These are phyloP conservation scores for Spathaspora hagerdaliae DNA, from an alignment of 805 yeast species.

Conservation along the genomic window DNA sequence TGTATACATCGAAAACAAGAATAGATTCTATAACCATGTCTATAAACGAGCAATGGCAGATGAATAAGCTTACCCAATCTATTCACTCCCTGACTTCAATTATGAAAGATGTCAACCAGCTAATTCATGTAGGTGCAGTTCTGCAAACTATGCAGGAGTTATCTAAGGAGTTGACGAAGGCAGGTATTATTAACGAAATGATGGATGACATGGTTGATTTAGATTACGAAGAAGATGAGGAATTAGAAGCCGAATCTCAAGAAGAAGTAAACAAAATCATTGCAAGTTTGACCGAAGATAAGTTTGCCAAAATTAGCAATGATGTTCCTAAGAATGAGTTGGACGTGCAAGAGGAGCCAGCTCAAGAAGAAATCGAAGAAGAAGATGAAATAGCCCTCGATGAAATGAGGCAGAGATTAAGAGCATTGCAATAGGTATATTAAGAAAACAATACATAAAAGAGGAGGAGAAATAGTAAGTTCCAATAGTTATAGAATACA, in stretches of 20 bases:
- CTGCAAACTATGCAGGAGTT: conserved; percentile 80
- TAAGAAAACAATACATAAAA: conserved; percentile 5
- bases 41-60: conserved; percentile 84
- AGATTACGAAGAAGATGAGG: conserved; percentile 63
- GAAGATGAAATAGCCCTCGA: conserved; percentile 69
- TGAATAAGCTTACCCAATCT: conserved; percentile 77
- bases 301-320: conserved; percentile 30
- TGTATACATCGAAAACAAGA: conserved; percentile 80
- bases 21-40: conserved; percentile 84
- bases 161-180: conserved; percentile 80
- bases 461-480: background rate
- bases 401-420: conserved; percentile 85
- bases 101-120: conserved; percentile 82
- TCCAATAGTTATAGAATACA: background rate
- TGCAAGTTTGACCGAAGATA: conserved; percentile 35
- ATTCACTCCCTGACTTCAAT: conserved; percentile 73
- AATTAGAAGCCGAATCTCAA: conserved; percentile 62
- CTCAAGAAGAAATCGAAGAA: conserved; percentile 16
- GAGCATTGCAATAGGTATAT: conserved; percentile 61
- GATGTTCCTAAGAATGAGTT: conserved; percentile 30
- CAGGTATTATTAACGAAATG: conserved; percentile 92
- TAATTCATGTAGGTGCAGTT: conserved; percentile 76
- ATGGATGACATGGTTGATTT: conserved; percentile 82
- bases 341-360: conserved; percentile 10
- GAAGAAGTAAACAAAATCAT: conserved; percentile 62